Percentiles rank a stretch among this genome's conserved stretches.
phyloP scores from a whole-genome alignment of 345 rosid genomes.

The Dipteronia sinensis region DNA sequence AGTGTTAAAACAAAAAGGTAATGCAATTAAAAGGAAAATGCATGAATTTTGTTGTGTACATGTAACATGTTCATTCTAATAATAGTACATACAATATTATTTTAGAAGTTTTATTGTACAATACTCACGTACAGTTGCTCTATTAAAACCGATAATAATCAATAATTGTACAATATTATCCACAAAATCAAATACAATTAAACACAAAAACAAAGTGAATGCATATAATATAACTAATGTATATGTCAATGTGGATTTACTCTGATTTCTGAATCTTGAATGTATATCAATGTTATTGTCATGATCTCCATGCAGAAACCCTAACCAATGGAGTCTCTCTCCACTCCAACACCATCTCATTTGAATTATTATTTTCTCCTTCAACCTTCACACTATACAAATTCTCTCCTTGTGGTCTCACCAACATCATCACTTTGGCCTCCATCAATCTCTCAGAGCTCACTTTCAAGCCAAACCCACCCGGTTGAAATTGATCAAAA shows the following conservation, averaged over 20 bases:
- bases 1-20: too few relatives aligned
- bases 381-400: constrained; percentile 27
- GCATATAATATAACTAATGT: not conserved
- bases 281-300: not conserved
- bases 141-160: too few relatives aligned
- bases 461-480: constrained; percentile 22
- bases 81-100: too few relatives aligned
- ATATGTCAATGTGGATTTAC: not conserved
- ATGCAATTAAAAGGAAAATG: too few relatives aligned
- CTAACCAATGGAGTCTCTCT: constrained; percentile 22
- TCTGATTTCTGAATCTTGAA: too few relatives aligned
- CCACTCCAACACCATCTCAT: constrained; percentile 37
- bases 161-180: too few relatives aligned
- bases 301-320: constrained; percentile 29
- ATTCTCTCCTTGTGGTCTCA: constrained; percentile 16
- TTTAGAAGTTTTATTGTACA: too few relatives aligned
- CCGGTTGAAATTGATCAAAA: not conserved
- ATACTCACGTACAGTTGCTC: too few relatives aligned
- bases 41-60: too few relatives aligned
- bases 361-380: constrained; percentile 20
- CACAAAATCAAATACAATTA: too few relatives aligned
- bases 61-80: too few relatives aligned
- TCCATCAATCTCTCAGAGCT: constrained; percentile 32
- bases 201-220: not conserved
- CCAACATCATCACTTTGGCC: constrained; percentile 33